These are phyloP conservation scores for Crucihimalaya himalaica DNA, from an alignment of 345 rosid species.

Conservation along the genomic window DNA sequence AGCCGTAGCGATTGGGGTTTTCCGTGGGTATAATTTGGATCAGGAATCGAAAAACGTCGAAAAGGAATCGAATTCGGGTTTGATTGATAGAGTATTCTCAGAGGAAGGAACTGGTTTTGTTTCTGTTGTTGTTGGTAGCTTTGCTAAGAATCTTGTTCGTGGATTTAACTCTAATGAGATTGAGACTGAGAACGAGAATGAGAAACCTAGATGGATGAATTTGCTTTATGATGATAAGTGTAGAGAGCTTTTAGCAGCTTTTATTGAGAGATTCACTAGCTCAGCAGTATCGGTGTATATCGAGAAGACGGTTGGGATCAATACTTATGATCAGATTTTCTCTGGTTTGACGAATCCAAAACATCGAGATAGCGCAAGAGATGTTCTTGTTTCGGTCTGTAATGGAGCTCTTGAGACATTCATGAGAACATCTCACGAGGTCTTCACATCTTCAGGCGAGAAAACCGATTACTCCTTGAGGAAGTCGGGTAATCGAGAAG, in stretches of 20 bases:
- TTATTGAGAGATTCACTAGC: slow-evolving; percentile 79
- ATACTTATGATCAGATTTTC: slow-evolving; percentile 76
- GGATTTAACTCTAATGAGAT: slow-evolving; percentile 58
- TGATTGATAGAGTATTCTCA: slow-evolving; percentile 65
- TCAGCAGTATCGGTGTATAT: slow-evolving; percentile 75
- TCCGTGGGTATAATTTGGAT: slow-evolving; percentile 49
- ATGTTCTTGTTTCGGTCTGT: slow-evolving; percentile 74
- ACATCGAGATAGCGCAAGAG: slow-evolving; percentile 60
- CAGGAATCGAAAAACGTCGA: slow-evolving; percentile 27
- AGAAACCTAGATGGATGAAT: slow-evolving; percentile 56
- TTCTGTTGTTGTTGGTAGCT: slow-evolving; percentile 86
- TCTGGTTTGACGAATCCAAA: slow-evolving; percentile 86
- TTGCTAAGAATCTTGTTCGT: slow-evolving; percentile 81
- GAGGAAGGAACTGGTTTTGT: slow-evolving; percentile 75
- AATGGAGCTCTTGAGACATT: slow-evolving; percentile 85
- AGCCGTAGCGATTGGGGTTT: slow-evolving; percentile 63
- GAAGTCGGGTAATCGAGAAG: slow-evolving; percentile 7
- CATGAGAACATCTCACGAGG: slow-evolving; percentile 73
- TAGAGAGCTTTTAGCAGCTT: slow-evolving; percentile 73
- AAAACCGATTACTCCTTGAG: background rate
- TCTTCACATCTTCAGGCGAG: slow-evolving; percentile 49
- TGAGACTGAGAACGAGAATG: background rate
- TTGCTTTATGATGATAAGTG: slow-evolving; percentile 54
- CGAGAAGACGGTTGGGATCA: slow-evolving; percentile 75
- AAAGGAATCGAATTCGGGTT: slow-evolving; percentile 34